Base-by-base conservation (phyloP, 768 basidiomycete genomes). In the Suillus occidentalis region DNA sequence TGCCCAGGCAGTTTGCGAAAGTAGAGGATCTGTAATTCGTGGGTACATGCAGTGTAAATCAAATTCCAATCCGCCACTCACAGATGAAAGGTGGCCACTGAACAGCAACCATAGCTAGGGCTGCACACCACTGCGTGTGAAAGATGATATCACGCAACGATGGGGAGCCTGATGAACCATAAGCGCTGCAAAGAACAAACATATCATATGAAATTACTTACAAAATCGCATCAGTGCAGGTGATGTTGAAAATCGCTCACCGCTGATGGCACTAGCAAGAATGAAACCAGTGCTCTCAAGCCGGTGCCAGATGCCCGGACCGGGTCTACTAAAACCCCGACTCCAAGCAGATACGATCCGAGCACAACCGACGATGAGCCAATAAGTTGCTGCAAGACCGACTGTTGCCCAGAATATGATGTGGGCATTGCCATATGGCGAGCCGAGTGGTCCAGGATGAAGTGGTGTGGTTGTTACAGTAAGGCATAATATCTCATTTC, bases 41-140 rank as follows among this genome's bases (percentile, higher is more conserved):
- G 18, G 37, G 56, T 4, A 59, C 22, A 25, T 59, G 28, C 18
- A 12, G 28, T 42, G 12, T 59, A 42, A 31, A 43, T 42, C 58
- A 59, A 18, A 25, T 6, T 52, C 64, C 34, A 40, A 14, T 31
- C 31, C 31, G 25, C 47, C 45, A 84, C 91, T 69, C 70, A 95
- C 95, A 99, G 66, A 90, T 84, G 75, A 96, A 98, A 18, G 83
- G 81, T 0, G 97, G 97, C 97, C 97, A 99, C 73, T 93, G 85
- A 25, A 99, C 94, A 40, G 97, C 94, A 62, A 99, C 88, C 92
- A 97, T 96, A 39, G 88, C 88, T 16, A 99, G 81, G 39, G 89
- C 85, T 47, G 93, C 85, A 74, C 91, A 93, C 91, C 92, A 98
- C 69, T 97, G 95, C 0, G 95, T 92, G 71, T 96, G 94, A 75